Base-by-base conservation (phyloP, 2,329 filamentous ascomycete genomes). In the Sporothrix sp. region DNA sequence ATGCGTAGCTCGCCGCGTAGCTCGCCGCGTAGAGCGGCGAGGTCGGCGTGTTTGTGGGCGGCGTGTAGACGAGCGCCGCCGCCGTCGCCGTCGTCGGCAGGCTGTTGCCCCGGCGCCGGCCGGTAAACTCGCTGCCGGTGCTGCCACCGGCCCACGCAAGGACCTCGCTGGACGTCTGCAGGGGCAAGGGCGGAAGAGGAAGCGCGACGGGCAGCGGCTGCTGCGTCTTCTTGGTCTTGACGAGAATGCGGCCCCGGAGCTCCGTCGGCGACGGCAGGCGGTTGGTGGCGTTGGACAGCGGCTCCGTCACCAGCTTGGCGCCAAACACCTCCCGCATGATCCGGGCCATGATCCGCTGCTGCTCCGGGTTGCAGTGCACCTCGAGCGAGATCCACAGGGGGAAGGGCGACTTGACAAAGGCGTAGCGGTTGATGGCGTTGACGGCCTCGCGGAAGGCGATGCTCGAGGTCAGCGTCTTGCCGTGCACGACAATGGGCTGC, bases 341-440 rank as follows among this genome's bases (percentile, higher is more conserved):
- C 54, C 85, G 81, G 20, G 89, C 85, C 93, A 98, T 97, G 39
- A 80, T 77, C 18, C 79, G 73, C 65, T 98, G 93, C 63, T 97
- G 93, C 11, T 81, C 72, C 2, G 82, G 71, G 58, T 79, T 86
- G 75, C 93, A 97, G 64, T 97, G 93, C 4, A 97, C 90, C 65
- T 98, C 93, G 13, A 98, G 82, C 1, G 93, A 97, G 55, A 98
- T 82, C 71, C 93, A 95, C 14, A 98, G 74, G 1, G 93, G 93
- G 59, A 90, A 96, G 20, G 78, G 79, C n/a, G 87, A 89, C 51
- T 84, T 84, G 57, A 82, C 75, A 62, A 98, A 98, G 2, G 93
- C 93, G 63, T 96, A 96, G 64, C 91, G 90, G 66, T 90, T 87
- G 65, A 98, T 93, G 46, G 90, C 89, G 23, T 83, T 85, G 69